Evolutionary conservation across 2,329 filamentous ascomycete genomes (phyloP).

Genomic region (Colletotrichum sp.): DNA sequence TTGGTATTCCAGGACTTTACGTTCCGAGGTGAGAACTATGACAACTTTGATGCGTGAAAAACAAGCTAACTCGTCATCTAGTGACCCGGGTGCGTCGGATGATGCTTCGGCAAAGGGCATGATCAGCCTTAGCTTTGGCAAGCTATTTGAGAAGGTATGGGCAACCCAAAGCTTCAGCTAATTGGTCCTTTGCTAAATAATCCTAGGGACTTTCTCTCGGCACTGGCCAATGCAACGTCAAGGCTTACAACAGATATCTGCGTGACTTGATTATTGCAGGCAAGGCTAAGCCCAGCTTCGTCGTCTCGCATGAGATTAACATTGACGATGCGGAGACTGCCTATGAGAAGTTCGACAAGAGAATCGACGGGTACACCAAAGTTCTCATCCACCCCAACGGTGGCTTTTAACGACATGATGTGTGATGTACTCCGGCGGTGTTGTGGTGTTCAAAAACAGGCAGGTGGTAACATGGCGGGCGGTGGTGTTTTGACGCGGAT

Average conservation of each 20-base stretch:
- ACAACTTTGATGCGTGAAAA: neutral
- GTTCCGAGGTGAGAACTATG: slow-evolving; percentile 35
- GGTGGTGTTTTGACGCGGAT: neutral
- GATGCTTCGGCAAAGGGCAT: slow-evolving; percentile 65
- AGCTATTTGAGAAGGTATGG: slow-evolving; percentile 69
- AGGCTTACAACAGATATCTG: slow-evolving; percentile 70
- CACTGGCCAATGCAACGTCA: slow-evolving; percentile 72
- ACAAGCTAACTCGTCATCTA: slow-evolving; percentile 31
- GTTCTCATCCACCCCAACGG: slow-evolving; percentile 72
- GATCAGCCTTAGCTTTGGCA: slow-evolving; percentile 69
- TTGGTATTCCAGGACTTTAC: slow-evolving; percentile 63
- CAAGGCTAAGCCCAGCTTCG: slow-evolving; percentile 69
- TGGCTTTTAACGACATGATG: neutral
- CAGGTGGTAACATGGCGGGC: neutral
- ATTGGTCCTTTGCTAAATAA: neutral
- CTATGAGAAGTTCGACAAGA: slow-evolving; percentile 70
- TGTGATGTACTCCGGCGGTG: neutral
- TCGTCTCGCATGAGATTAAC: slow-evolving; percentile 68
- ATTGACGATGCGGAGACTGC: slow-evolving; percentile 65
- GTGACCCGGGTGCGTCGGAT: slow-evolving; percentile 68
- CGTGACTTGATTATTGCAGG: slow-evolving; percentile 69
- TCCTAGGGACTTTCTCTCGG: slow-evolving; percentile 60
- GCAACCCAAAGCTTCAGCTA: neutral
- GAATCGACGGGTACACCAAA: slow-evolving; percentile 71
- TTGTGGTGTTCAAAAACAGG: neutral